Base-by-base conservation (phyloP, 257 asterid genomes). In the Coffea eugenioides region DNA sequence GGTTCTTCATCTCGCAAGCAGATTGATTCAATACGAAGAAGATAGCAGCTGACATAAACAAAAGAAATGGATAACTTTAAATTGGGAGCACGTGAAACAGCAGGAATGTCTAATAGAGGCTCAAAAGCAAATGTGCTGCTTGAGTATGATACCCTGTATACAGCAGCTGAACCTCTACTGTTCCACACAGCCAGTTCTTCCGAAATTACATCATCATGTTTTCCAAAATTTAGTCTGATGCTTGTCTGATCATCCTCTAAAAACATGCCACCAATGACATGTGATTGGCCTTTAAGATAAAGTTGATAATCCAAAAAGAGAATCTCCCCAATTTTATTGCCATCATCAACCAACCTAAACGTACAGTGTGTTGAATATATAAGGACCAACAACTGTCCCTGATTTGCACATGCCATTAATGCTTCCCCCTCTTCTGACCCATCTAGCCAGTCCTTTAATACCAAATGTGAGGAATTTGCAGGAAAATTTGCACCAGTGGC, bases 121-220 rank as follows among this genome's bases (percentile, higher is more conserved):
- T 91, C 94, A 78, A 75, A 89, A 80, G 75, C 84, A 82, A 92
- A 91, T 75, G 75, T 76, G 70, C 87, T 79, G 77, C 87, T 77
- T n/a, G 83, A 80, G 81, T 89, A 94, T 57, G 90, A 88, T 79
- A 92, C 83, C 84, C 87, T 85, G 91, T 92, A 95, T 73, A 90
- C 82, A 76, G 83, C 84, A 79, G 93, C 93, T 21, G 87, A 81
- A 70, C 98, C 98, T 79, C 74, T 83, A 86, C 87, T 89, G 81
- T 90, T 94, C 99, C 99, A 95, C 25, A 86, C 94, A 84, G 85
- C 82, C 84, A 95, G 87, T 74, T 89, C 88, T 81, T 81, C 88
- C 75, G 87, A 83, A 84, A 91, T 84, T 80, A 73, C 80, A 82
- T 79, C 76, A 61, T 83, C 82, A 39, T 83, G 82, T 75, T 73